phyloP scores from a whole-genome alignment of 139 green algal species.

The Tetratostichococcus sp. region DNA sequence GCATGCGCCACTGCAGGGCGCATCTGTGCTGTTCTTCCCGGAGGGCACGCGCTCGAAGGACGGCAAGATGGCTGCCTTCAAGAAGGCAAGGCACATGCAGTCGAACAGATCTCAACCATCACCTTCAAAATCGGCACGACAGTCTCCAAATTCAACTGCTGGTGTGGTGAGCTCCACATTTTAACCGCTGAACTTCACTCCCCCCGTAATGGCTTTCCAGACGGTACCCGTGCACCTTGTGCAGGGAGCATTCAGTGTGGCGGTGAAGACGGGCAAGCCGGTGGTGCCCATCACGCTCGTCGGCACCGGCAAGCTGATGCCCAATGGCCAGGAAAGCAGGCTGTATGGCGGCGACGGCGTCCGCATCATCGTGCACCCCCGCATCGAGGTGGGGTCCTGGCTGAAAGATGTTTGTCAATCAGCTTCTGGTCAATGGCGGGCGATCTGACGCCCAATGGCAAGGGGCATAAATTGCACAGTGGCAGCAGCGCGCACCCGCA shows the following conservation, averaged over 20 bases:
- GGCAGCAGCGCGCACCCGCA: no score
- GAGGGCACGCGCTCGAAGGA: conserved; percentile 75
- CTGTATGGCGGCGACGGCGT: conserved; percentile 65
- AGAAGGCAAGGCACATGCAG: conserved; percentile 53
- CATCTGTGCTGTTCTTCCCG: conserved; percentile 86
- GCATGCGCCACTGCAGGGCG: conserved; percentile 27
- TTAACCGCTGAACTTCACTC: no score
- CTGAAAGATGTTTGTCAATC: not conserved
- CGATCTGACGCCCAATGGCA: no score
- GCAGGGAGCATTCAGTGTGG: conserved; percentile 91
- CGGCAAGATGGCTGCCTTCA: conserved; percentile 73
- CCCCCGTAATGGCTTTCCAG: no score
- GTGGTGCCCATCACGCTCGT: conserved; percentile 89
- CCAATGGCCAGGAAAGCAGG: conserved; percentile 65
- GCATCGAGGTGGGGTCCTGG: conserved; percentile 44
- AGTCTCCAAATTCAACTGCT: no score
- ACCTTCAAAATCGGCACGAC: no score
- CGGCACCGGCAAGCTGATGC: conserved; percentile 86
- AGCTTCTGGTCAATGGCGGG: no score
- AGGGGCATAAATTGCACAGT: no score
- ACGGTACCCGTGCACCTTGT: no score
- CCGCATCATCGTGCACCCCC: conserved; percentile 75
- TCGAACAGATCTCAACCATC: not conserved
- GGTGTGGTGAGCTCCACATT: no score
- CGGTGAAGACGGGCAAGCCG: conserved; percentile 79